Evolutionary conservation across 805 yeast genomes (phyloP), one percentile per base, ranked within the genome.

Genomic region (Ogataea neopini): DNA sequence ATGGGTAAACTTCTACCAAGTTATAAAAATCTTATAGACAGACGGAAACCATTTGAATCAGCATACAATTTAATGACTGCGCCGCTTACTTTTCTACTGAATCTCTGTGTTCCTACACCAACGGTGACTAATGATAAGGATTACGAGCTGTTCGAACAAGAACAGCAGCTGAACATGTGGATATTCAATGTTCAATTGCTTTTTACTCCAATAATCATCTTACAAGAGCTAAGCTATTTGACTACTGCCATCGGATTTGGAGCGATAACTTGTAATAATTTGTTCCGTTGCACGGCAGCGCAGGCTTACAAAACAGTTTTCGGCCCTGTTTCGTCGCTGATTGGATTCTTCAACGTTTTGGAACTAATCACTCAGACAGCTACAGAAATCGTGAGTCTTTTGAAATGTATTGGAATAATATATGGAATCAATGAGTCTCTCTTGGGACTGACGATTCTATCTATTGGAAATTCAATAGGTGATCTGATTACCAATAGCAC

Each of bases 401-500:
- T 79, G 33, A 75, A 74, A 49, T 75, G 76, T 51, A 54, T 72
- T 26, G 83, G 80, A 1, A 49, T 69, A 6, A 63, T 78, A 19
- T 68, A 75, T 58, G 52, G 60, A 17, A 65, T 79, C 3, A 66
- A 72, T 13, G 82, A 79, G 49, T 75, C 77, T 25, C 47, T 76
- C 10, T 57, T 79, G 43, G 83, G 83, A 2, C 59, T 77, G 23
- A 62, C 79, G 1, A 64, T 77, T 2, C 69, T 79, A 47, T 72
- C 82, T 3, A 53, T 77, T 20, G 76, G 79, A 28, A 79, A 78
- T 50, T 77, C 80, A 4, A 62, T 77, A 28, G 80, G 79, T 22
- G 83, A 79, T 52, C 59, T 78, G 30, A 68, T 78, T 25, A 73
- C 80, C n/a, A 77, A 79, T 51, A 56, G 70, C 2, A 74, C 81